Conservation (phyloP, 2,329 filamentous ascomycete species). For the Fusarium udum region DNA sequence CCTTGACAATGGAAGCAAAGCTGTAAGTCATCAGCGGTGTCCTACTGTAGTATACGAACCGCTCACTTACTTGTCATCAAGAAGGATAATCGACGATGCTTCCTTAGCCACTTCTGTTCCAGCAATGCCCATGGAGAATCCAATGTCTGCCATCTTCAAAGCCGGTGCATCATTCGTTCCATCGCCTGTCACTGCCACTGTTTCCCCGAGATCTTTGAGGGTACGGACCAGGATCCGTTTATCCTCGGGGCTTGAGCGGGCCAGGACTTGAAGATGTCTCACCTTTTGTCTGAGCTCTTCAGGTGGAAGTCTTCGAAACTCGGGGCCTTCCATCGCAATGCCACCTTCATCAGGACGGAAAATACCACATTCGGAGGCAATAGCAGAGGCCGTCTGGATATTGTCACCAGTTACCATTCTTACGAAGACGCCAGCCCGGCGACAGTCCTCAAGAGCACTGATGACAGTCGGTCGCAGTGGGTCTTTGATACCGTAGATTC, state of each 20-base stretch:
- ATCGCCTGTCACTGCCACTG: constrained; percentile 67
- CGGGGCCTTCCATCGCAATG: constrained; percentile 65
- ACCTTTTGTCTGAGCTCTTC: constrained; percentile 63
- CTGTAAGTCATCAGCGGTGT: constrained; percentile 23
- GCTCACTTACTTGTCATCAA: constrained; percentile 62
- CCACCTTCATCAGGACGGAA: constrained; percentile 67
- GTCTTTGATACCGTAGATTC: constrained; percentile 72
- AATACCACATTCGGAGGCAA: constrained; percentile 56
- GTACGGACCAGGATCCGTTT: constrained; percentile 70
- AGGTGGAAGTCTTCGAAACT: constrained; percentile 67
- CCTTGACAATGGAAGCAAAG: constrained; percentile 67
- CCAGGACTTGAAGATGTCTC: constrained; percentile 69
- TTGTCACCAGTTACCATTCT: constrained; percentile 69
- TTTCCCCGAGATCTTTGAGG: constrained; percentile 71
- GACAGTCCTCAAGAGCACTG: constrained; percentile 70
- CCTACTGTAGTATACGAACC: neutral
- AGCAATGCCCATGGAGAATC: constrained; percentile 72
- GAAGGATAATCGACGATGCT: constrained; percentile 68
- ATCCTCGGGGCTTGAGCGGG: constrained; percentile 72
- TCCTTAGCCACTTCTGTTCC: constrained; percentile 72
- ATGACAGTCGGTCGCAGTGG: constrained; percentile 70
- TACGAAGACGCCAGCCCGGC: constrained; percentile 72
- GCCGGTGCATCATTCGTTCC: constrained; percentile 71
- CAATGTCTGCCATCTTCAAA: constrained; percentile 68
- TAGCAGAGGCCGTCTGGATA: constrained; percentile 55